Base-by-base conservation (phyloP, 1,284 basidiomycete species). In the Coniferiporia weirii region DNA sequence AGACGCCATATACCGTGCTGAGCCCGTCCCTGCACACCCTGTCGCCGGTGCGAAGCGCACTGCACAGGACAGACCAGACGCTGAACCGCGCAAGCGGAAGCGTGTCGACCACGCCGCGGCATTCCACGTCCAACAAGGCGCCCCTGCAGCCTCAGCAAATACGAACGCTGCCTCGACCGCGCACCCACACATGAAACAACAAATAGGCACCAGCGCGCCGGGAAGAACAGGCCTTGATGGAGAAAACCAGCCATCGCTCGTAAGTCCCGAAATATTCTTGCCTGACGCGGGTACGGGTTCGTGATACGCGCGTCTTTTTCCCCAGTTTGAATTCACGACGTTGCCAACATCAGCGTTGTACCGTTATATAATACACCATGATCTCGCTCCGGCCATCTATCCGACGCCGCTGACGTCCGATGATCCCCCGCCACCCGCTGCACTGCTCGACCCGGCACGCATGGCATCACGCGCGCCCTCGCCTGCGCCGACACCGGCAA, bases 61-160 rank as follows among this genome's bases (percentile, higher is more conserved):
- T 13, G 56, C 52, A 12, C 52, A 58, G 34, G 61, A 60, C 38
- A 20, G 53, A 9, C 75, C 71, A 45, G 87, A 87, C 3, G 83
- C 84, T 17, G 87, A 89, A 64, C 81, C 83, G 17, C 76, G 87
- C 55, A 90, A 90, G 72, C 73, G 87, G 64, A 90, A 89, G 71
- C 79, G 85, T 63, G 75, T 81, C 40, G 87, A 85, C 34, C 57
- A 70, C 7, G 45, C 56, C 4, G 62, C 56, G 15, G 61, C 72
- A 54, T 45, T 56, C 10, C 44, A 56, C 38, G 56, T 36, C 36
- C 57, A 51, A 32, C 40, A 36, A 35, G 45, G 43, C 44, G n/a
- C 50, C 4, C 27, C 52, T 36, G 52, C 35, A 32, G 22, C 34
- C 38, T 49, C 22, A 10, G 19, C 6, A 52, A 49, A 20, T 32